Evolutionary conservation across 306 rosid genomes (phyloP).

Genomic region (Inga oerstediana): DNA sequence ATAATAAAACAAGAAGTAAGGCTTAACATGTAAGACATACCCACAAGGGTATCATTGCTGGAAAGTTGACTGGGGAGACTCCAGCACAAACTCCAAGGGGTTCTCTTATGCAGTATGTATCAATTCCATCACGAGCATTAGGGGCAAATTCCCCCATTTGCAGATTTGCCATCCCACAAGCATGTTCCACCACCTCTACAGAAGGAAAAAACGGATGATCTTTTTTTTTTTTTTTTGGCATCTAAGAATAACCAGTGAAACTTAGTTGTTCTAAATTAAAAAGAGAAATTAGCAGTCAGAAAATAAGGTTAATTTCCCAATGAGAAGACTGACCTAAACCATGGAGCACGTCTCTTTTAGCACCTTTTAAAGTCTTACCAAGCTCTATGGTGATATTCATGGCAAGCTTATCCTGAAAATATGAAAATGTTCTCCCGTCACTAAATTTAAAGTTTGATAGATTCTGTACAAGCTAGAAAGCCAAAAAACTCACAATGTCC

Average conservation of each 20-base stretch:
- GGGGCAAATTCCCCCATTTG: slow-evolving; percentile 77
- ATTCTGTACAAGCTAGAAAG: background rate
- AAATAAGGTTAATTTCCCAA: slow-evolving; percentile 7
- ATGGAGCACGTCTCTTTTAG: slow-evolving; percentile 63
- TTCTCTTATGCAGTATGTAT: slow-evolving; percentile 69
- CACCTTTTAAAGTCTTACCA: slow-evolving; percentile 68
- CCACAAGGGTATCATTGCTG: slow-evolving; percentile 72
- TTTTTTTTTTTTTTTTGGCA: background rate
- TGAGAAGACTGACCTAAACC: slow-evolving; percentile 65
- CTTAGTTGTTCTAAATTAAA: slow-evolving; percentile 14
- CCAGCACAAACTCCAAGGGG: slow-evolving; percentile 94
- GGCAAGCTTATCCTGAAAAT: slow-evolving; percentile 69
- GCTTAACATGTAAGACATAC: slow-evolving; percentile 45
- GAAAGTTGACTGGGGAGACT: slow-evolving; percentile 66
- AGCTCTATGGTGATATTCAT: slow-evolving; percentile 61
- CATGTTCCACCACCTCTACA: slow-evolving; percentile 77
- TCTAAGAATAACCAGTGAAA: slow-evolving; percentile 17
- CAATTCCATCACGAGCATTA: slow-evolving; percentile 68
- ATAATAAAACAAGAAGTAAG: background rate
- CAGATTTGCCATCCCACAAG: slow-evolving; percentile 68
- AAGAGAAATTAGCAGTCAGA: slow-evolving; percentile 22
- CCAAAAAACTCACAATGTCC: slow-evolving; percentile 60
- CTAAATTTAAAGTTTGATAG: slow-evolving; percentile 13
- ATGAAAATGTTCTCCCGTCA: slow-evolving; percentile 23
- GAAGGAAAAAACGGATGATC: slow-evolving; percentile 17